Conservation (phyloP, 2,329 filamentous ascomycete genomes). For the Arthrobotrys musiformis region DNA sequence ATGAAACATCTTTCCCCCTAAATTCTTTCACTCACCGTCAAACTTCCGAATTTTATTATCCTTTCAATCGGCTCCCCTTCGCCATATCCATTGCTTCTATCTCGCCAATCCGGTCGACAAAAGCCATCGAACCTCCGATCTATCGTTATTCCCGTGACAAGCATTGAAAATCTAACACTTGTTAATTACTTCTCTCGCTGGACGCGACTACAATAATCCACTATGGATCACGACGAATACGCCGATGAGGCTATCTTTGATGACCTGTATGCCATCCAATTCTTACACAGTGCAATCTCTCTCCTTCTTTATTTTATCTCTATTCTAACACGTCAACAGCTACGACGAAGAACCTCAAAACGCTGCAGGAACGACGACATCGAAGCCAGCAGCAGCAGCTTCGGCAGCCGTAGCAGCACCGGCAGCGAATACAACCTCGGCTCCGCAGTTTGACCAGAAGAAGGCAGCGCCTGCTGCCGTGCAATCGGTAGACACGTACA, state of each 20-base stretch:
- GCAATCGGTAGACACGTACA: neutral
- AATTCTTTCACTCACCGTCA: conserved; percentile 52
- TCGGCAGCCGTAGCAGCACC: neutral
- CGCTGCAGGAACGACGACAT: conserved; percentile 3
- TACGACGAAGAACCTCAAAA: conserved; percentile 57
- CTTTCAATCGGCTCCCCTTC: conserved; percentile 38
- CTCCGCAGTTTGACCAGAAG: conserved; percentile 36
- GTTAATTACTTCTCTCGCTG: conserved; percentile 12
- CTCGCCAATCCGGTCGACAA: neutral
- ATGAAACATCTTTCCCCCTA: conserved; percentile 47
- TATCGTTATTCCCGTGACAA: neutral
- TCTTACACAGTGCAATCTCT: neutral
- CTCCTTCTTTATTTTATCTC: neutral
- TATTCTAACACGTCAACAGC: conserved; percentile 20
- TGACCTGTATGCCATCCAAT: conserved; percentile 76
- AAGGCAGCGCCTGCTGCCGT: conserved; percentile 9
- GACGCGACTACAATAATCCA: conserved; percentile 20
- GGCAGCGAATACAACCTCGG: neutral
- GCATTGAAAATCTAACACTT: conserved; percentile 7
- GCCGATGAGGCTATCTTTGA: conserved; percentile 94
- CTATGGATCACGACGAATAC: conserved; percentile 60
- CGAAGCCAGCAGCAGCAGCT: conserved; percentile 24
- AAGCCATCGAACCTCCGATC: conserved; percentile 23
- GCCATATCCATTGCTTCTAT: conserved; percentile 1
- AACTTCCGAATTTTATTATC: conserved; percentile 40